phyloP scores from a whole-genome alignment of 2,329 filamentous ascomycete genomes.

The Mycosphaerella arachidis region DNA sequence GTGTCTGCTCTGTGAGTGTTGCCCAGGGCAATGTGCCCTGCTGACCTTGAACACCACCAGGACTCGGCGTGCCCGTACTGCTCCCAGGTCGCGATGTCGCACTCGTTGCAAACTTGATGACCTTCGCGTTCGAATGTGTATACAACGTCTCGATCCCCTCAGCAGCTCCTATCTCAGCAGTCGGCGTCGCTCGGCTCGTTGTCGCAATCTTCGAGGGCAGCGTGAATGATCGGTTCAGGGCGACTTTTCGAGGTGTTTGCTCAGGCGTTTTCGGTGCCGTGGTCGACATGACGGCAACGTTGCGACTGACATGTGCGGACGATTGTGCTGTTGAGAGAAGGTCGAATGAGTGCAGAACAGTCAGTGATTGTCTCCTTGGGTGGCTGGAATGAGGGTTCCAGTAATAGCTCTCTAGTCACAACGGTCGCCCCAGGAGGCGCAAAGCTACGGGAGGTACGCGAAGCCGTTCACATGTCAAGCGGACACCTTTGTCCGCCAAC shows the following conservation, averaged over 20 bases:
- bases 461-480: background rate
- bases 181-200: conserved; percentile 29
- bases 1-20: conserved; percentile 72
- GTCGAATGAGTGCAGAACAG: background rate
- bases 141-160: conserved; percentile 65
- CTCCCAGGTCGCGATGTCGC: conserved; percentile 29
- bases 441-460: background rate
- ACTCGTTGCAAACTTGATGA: conserved; percentile 57
- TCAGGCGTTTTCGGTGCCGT: conserved; percentile 29
- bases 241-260: conserved; percentile 23
- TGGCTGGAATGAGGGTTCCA: background rate
- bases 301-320: background rate
- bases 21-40: conserved; percentile 65
- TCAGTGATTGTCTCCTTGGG: background rate
- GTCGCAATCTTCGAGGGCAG: conserved; percentile 37
- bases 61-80: conserved; percentile 13
- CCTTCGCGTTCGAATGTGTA: conserved; percentile 66
- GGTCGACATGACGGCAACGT: conserved; percentile 20
- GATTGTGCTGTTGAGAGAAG: background rate
- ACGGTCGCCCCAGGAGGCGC: background rate
- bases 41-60: conserved; percentile 17
- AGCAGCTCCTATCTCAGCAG: conserved; percentile 34
- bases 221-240: conserved; percentile 45
- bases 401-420: background rate
- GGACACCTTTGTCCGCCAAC: background rate